Percentiles rank a stretch among this genome's conserved stretches.
Evolutionary conservation across 495 filamentous ascomycete species (phyloP).

Genomic region (Talaromyces nanjingensis): DNA sequence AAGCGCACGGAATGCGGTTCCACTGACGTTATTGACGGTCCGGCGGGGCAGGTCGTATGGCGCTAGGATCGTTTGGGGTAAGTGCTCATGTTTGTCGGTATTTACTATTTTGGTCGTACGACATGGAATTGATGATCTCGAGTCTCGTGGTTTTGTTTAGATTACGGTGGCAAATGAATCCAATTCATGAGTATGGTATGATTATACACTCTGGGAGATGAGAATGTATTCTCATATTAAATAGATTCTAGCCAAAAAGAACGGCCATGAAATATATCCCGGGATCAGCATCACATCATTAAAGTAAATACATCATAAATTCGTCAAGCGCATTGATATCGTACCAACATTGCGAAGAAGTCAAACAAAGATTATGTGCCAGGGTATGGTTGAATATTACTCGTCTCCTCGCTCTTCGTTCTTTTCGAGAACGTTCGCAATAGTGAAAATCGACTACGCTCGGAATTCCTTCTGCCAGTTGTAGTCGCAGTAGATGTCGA

Average conservation of each 20-base stretch:
- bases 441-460: background rate
- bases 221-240: background rate
- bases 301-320: background rate
- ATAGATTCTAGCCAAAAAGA: background rate
- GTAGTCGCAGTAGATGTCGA: background rate
- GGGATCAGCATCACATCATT: background rate
- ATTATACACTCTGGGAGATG: background rate
- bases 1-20: background rate
- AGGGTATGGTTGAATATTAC: conserved; percentile 33
- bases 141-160: background rate
- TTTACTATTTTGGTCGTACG: background rate
- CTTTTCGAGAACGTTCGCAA: conserved; percentile 15
- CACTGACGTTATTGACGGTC: background rate
- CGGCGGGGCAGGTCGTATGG: background rate
- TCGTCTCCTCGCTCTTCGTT: conserved; percentile 14
- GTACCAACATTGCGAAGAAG: background rate
- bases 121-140: background rate
- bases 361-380: conserved; percentile 24
- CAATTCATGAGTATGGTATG: background rate
- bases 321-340: background rate
- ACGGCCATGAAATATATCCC: background rate
- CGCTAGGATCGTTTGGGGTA: background rate
- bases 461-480: background rate
- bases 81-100: background rate
- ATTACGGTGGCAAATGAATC: background rate